Percentiles rank a stretch among this genome's conserved stretches.
These are phyloP conservation scores for Tilletia walkeri DNA, from an alignment of 1,284 basidiomycete genomes.

Conservation along the genomic window DNA sequence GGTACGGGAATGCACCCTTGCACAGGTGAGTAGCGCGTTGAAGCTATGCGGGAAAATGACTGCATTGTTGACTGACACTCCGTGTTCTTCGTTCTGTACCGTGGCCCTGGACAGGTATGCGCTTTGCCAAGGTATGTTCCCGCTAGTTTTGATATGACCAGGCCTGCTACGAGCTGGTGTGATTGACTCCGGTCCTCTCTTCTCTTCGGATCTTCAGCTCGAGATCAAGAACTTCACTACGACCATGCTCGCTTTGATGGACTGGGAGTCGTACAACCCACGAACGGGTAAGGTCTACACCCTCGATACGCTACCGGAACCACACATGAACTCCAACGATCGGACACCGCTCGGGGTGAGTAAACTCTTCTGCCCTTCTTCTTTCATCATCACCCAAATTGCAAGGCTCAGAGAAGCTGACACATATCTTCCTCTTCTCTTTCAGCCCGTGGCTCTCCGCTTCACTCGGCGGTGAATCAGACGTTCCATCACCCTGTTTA, in stretches of 20 bases:
- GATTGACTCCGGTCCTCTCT: too few relatives aligned
- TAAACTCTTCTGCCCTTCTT: neutral
- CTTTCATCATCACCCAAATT: neutral
- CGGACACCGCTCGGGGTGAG: constrained; percentile 3
- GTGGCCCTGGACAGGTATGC: neutral
- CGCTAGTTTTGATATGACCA: too few relatives aligned
- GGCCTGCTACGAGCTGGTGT: too few relatives aligned
- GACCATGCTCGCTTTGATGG: constrained; percentile 28
- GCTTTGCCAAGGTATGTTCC: neutral
- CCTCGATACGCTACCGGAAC: neutral
- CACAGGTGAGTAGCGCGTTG: neutral
- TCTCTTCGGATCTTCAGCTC: neutral
- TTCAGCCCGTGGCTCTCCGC: neutral
- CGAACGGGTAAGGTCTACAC: neutral
- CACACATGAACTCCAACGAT: neutral
- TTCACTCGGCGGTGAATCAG: neutral
- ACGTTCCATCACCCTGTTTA: too few relatives aligned
- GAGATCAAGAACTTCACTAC: constrained; percentile 31
- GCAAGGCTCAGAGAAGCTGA: neutral
- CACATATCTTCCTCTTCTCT: neutral
- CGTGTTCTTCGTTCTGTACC: too few relatives aligned
- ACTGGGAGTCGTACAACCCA: constrained; percentile 22
- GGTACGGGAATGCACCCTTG: constrained; percentile 36
- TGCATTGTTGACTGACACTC: too few relatives aligned
- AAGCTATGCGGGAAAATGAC: too few relatives aligned